Percentiles rank a stretch among this genome's conserved stretches.
These are phyloP conservation scores for Mrakia frigida DNA, from an alignment of 768 basidiomycete species.

Conservation along the genomic window DNA sequence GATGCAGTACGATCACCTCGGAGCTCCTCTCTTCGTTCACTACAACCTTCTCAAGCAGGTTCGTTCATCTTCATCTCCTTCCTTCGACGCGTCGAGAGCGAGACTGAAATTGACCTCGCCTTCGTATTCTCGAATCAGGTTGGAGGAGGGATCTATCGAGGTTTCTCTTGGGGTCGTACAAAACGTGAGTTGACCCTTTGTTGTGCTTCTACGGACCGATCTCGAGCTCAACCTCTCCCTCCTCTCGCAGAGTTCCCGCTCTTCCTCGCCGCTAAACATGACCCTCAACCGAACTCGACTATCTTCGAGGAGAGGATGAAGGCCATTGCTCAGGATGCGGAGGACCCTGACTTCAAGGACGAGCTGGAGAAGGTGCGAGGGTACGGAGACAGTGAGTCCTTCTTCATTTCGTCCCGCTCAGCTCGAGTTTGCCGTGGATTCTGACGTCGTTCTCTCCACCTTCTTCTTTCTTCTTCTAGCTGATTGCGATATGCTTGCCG, in stretches of 20 bases:
- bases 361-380: neutral
- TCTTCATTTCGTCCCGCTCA: neutral
- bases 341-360: slow-evolving; percentile 7
- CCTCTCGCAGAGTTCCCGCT: slow-evolving; percentile 21
- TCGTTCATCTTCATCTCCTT: slow-evolving; percentile 17
- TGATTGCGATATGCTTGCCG: slow-evolving; percentile 35
- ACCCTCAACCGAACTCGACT: slow-evolving; percentile 11
- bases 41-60: slow-evolving; percentile 48
- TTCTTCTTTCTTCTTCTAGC: slow-evolving; percentile 14
- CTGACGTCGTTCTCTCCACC: neutral
- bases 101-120: no score
- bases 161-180: slow-evolving; percentile 38
- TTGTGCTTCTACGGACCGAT: neutral
- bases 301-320: neutral
- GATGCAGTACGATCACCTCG: slow-evolving; percentile 45
- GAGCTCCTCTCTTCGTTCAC: slow-evolving; percentile 39
- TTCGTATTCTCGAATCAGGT: neutral
- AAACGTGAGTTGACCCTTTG: slow-evolving; percentile 7
- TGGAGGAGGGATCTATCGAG: slow-evolving; percentile 34
- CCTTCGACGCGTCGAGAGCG: neutral
- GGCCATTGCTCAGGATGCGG: neutral
- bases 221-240: neutral
- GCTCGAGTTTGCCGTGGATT: neutral
- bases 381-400: slow-evolving; percentile 24
- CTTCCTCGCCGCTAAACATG: slow-evolving; percentile 22